Evolutionary conservation across 805 yeast species (phyloP).

Genomic region (Teunomyces panamensis): DNA sequence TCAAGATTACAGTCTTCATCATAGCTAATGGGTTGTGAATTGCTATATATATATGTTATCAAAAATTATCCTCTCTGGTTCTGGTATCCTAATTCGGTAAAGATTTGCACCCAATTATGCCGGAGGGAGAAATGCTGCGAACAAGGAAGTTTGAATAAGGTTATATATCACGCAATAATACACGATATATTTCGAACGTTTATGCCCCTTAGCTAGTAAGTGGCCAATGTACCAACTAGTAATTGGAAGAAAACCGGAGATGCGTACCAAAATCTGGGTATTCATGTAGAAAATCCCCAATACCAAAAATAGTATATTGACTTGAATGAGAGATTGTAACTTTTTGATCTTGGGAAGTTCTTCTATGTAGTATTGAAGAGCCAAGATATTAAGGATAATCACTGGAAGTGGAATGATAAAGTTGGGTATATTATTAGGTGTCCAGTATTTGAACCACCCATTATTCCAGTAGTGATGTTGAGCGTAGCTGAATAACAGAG

Average conservation of each 20-base stretch:
- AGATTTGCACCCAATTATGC: slow-evolving; percentile 48
- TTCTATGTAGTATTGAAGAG: slow-evolving; percentile 38
- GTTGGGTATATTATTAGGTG: slow-evolving; percentile 75
- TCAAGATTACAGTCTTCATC: neutral
- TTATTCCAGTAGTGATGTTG: slow-evolving; percentile 81
- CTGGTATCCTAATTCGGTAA: slow-evolving; percentile 10
- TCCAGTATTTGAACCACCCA: slow-evolving; percentile 85
- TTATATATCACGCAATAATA: slow-evolving; percentile 61
- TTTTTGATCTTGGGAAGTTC: slow-evolving; percentile 21
- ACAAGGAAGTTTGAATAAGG: slow-evolving; percentile 65
- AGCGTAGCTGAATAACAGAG: slow-evolving; percentile 65
- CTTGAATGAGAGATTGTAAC: slow-evolving; percentile 37
- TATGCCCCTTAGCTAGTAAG: slow-evolving; percentile 11
- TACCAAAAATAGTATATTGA: slow-evolving; percentile 44
- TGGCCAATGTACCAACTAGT: slow-evolving; percentile 69
- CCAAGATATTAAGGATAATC: slow-evolving; percentile 40
- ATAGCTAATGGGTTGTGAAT: neutral
- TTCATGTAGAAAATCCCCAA: slow-evolving; percentile 66
- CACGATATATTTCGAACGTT: slow-evolving; percentile 22
- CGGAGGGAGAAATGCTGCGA: slow-evolving; percentile 86
- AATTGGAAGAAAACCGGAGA: slow-evolving; percentile 74
- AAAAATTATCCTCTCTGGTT: neutral
- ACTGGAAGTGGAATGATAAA: slow-evolving; percentile 76
- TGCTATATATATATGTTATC: neutral
- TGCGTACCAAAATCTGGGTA: slow-evolving; percentile 80